A percentile compares a stretch with the other conserved stretches of the same genome.
Evolutionary conservation across 106 monocot species (phyloP).

Genomic region (Iris macrosiphon): DNA sequence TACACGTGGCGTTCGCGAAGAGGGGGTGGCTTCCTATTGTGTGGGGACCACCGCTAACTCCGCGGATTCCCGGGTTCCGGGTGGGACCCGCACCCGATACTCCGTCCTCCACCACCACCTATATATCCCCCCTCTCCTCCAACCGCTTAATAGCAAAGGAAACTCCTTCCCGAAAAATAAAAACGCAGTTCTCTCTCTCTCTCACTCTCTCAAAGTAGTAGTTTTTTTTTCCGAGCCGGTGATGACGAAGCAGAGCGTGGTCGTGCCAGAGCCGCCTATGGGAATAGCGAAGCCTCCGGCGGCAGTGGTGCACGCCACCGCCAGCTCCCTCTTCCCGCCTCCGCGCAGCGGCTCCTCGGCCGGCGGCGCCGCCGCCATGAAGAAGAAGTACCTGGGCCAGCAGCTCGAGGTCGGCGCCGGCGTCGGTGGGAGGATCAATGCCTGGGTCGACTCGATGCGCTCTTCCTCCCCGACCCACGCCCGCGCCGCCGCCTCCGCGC

Average conservation of each 20-base stretch:
- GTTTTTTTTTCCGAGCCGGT: neutral
- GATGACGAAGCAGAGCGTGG: conserved; percentile 43
- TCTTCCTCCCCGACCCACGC: conserved; percentile 49
- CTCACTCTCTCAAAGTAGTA: neutral
- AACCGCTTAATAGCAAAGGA: neutral
- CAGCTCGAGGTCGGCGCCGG: conserved; percentile 23
- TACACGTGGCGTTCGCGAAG: too few relatives aligned
- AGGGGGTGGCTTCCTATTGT: too few relatives aligned
- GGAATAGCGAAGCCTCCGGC: neutral
- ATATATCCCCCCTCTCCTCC: neutral
- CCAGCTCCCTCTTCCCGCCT: too few relatives aligned
- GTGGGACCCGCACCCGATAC: too few relatives aligned
- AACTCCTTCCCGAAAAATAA: too few relatives aligned
- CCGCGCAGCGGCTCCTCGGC: conserved; percentile 11
- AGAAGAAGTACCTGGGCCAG: conserved; percentile 13
- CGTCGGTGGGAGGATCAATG: neutral
- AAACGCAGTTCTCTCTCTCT: neutral
- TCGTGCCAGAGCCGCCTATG: conserved; percentile 18
- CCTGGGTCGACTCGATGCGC: conserved; percentile 43
- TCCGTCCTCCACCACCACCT: too few relatives aligned
- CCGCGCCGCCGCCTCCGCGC: conserved; percentile 13
- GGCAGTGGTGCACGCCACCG: conserved; percentile 1
- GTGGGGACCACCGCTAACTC: too few relatives aligned
- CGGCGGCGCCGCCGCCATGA: conserved; percentile 8
- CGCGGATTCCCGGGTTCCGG: neutral